Evolutionary conservation across 139 green algal species (phyloP).

Genomic region (Chlorella sp.): DNA sequence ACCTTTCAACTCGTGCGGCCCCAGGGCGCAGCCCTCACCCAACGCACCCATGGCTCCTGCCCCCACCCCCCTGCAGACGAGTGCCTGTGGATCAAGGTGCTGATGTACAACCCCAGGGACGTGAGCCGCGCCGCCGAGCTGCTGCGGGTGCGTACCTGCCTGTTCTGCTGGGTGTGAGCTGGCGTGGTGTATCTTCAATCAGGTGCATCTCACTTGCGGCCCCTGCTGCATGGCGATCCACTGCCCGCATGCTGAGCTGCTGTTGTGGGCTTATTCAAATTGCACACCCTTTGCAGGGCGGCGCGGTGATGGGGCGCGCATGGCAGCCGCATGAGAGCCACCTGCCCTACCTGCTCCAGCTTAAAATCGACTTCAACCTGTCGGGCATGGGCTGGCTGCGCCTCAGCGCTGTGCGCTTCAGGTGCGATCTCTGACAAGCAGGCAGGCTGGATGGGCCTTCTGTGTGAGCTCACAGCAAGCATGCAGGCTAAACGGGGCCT

Average conservation of each 20-base stretch:
- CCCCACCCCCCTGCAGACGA: constrained; percentile 55
- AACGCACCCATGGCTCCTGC: too few relatives aligned
- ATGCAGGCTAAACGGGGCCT: too few relatives aligned
- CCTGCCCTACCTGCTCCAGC: constrained; percentile 94
- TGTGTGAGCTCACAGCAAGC: too few relatives aligned
- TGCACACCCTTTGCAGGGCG: constrained; percentile 61
- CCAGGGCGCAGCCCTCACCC: too few relatives aligned
- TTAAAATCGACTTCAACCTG: constrained; percentile 97
- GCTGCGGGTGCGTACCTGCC: constrained; percentile 60
- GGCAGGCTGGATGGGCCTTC: too few relatives aligned
- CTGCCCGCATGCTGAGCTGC: too few relatives aligned
- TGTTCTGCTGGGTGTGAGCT: too few relatives aligned
- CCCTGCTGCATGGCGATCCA: background rate
- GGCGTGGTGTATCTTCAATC: too few relatives aligned
- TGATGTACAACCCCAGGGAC: constrained; percentile 85
- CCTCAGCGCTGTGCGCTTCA: constrained; percentile 59
- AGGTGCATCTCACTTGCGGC: background rate
- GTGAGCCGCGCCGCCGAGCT: constrained; percentile 62
- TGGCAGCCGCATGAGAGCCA: constrained; percentile 94
- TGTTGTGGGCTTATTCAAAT: too few relatives aligned
- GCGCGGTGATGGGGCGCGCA: constrained; percentile 72
- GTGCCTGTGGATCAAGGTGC: constrained; percentile 88
- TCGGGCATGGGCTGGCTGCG: constrained; percentile 86
- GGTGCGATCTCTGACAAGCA: background rate
- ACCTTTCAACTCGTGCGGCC: too few relatives aligned